Evolutionary conservation across 179 eudicot genomes (phyloP).

Genomic region (Beta macrorhiza): DNA sequence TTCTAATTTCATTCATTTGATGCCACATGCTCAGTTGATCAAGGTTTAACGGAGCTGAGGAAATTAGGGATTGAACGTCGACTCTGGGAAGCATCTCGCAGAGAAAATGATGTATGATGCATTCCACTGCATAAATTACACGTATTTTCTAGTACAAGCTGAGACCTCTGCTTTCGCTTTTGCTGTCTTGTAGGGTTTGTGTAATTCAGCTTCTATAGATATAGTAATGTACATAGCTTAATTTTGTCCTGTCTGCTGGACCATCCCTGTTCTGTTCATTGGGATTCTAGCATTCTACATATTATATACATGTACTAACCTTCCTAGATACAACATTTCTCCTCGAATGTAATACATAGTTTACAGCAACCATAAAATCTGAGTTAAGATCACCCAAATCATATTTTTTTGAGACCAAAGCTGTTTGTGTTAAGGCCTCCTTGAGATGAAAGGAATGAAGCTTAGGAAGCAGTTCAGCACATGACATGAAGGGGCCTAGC

Average conservation of each 20-base stretch:
- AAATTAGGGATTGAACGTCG: slow-evolving; percentile 60
- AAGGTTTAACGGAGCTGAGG: slow-evolving; percentile 71
- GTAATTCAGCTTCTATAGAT: background rate
- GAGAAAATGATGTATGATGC: slow-evolving; percentile 38
- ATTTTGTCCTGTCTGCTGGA: slow-evolving; percentile 2
- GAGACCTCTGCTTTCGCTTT: slow-evolving; percentile 2
- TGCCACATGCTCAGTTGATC: slow-evolving; percentile 49
- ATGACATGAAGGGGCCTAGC: background rate
- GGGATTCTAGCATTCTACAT: slow-evolving; percentile 5
- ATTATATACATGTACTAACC: background rate
- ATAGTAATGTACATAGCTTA: slow-evolving; percentile 15
- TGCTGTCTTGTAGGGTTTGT: slow-evolving; percentile 5
- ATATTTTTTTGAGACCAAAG: background rate
- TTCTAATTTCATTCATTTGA: slow-evolving; percentile 8
- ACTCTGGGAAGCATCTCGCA: slow-evolving; percentile 75
- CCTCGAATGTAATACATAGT: background rate
- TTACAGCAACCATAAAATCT: background rate
- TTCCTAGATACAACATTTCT: background rate
- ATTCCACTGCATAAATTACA: slow-evolving; percentile 11
- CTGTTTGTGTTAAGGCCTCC: background rate
- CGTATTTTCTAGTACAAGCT: background rate
- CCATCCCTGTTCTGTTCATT: slow-evolving; percentile 10
- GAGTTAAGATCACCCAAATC: background rate
- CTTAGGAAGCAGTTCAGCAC: background rate
- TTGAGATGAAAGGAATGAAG: background rate